Percentiles rank a stretch among this genome's conserved stretches.
phyloP scores from a whole-genome alignment of 805 yeast species.

The Saccharomycopsis schoenii region DNA sequence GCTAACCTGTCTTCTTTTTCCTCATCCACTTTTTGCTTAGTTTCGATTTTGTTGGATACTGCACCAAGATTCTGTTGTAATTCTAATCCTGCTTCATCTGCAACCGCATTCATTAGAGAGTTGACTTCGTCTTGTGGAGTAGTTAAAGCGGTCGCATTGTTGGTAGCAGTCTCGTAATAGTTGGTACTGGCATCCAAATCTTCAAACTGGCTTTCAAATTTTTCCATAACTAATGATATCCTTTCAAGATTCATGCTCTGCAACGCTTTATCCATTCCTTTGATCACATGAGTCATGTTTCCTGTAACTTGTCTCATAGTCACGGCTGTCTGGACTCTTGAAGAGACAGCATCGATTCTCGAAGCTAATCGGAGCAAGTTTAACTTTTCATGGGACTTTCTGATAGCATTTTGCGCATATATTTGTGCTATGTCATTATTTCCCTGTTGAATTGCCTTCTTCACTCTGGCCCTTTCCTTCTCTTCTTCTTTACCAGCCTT shows the following conservation, averaged over 20 bases:
- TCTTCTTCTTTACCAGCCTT: slow-evolving; percentile 87
- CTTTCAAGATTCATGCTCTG: slow-evolving; percentile 91
- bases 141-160: slow-evolving; percentile 74
- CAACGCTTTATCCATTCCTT: slow-evolving; percentile 93
- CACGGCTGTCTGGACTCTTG: slow-evolving; percentile 94
- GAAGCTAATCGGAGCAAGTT: slow-evolving; percentile 76
- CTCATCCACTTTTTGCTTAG: slow-evolving; percentile 34
- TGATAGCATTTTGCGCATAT: slow-evolving; percentile 91
- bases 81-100: slow-evolving; percentile 96
- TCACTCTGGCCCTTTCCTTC: slow-evolving; percentile 77
- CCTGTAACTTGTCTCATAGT: slow-evolving; percentile 94
- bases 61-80: slow-evolving; percentile 73
- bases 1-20: slow-evolving; percentile 84
- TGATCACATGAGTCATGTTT: slow-evolving; percentile 86
- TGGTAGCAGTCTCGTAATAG: slow-evolving; percentile 86
- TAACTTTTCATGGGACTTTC: slow-evolving; percentile 80
- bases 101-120: slow-evolving; percentile 78
- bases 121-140: slow-evolving; percentile 97
- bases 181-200: slow-evolving; percentile 90
- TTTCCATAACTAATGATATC: slow-evolving; percentile 93
- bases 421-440: slow-evolving; percentile 86
- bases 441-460: slow-evolving; percentile 80
- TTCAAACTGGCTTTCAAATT: slow-evolving; percentile 91
- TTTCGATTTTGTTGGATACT: slow-evolving; percentile 37
- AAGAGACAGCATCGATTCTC: slow-evolving; percentile 90